Percentiles rank a stretch among this genome's conserved stretches.
Evolutionary conservation across 1,139 yeast genomes (phyloP).

Genomic region (Yamadazyma dendronema): DNA sequence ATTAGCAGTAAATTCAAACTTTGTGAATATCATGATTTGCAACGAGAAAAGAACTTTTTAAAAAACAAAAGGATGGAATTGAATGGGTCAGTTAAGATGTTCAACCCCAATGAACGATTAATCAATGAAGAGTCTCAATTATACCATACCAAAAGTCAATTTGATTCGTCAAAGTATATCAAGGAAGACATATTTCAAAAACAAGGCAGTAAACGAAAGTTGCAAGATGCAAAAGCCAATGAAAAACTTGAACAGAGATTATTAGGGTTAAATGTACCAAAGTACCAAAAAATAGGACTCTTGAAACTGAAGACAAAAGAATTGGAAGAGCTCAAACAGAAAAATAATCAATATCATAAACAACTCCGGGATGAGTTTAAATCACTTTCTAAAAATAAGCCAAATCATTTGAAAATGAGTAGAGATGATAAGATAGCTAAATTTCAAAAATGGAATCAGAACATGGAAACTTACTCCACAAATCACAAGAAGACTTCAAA

Average conservation of each 20-base stretch:
- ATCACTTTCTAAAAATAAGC: conserved; percentile 11
- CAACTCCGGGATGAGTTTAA: conserved; percentile 10
- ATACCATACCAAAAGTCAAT: conserved; percentile 14
- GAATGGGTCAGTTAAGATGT: conserved; percentile 54
- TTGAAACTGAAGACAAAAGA: conserved; percentile 7
- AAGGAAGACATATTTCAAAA: conserved; percentile 46
- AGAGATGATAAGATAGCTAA: conserved; percentile 13
- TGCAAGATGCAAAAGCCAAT: conserved; percentile 34
- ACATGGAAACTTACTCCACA: neutral
- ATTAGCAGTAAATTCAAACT: conserved; percentile 11
- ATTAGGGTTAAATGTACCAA: conserved; percentile 15
- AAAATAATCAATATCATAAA: conserved; percentile 1
- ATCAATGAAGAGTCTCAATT: conserved; percentile 28
- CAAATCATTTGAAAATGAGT: conserved; percentile 15
- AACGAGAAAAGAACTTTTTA: conserved; percentile 15
- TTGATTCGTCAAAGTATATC: conserved; percentile 29
- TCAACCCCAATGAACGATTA: conserved; percentile 30
- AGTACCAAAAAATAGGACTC: conserved; percentile 15
- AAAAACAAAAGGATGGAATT: conserved; percentile 64
- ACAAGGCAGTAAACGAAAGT: conserved; percentile 31
- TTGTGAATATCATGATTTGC: conserved; percentile 17
- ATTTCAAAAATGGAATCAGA: conserved; percentile 13
- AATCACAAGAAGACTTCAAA: conserved; percentile 1
- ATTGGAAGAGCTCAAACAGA: neutral
- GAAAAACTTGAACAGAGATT: conserved; percentile 31